These are phyloP conservation scores for Penicillium paxilli DNA, from an alignment of 495 filamentous ascomycete species.

Conservation along the genomic window DNA sequence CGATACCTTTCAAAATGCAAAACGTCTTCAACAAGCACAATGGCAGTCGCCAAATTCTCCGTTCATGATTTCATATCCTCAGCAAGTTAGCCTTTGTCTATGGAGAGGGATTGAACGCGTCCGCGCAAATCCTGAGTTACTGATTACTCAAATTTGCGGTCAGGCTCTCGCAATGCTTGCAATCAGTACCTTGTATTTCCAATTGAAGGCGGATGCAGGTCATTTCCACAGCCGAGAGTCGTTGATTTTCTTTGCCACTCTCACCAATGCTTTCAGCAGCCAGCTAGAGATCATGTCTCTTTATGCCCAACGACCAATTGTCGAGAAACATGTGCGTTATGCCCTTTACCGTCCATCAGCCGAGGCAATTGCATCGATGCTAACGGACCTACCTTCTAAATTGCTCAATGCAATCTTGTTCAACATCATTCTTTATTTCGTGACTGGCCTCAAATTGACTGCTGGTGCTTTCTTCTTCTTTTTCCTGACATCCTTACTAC, in stretches of 20 bases:
- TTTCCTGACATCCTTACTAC: neutral
- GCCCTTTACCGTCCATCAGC: neutral
- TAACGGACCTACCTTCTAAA: neutral
- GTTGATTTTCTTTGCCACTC: neutral
- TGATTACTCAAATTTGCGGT: neutral
- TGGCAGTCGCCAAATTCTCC: neutral
- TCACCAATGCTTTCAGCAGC: neutral
- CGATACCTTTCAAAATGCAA: slow-evolving; percentile 14
- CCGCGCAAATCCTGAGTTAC: neutral
- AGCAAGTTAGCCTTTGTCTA: neutral
- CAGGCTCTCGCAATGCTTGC: neutral
- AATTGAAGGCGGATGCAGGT: neutral
- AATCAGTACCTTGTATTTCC: neutral
- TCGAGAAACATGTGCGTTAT: neutral
- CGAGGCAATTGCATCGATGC: neutral
- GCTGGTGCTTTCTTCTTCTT: neutral
- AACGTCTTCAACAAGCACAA: neutral
- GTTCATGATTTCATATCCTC: neutral
- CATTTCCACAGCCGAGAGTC: neutral
- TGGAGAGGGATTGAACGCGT: neutral
- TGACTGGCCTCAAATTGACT: neutral
- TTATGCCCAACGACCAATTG: neutral
- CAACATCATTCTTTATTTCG: neutral
- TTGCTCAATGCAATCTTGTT: neutral
- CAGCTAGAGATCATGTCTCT: neutral